A percentile compares a stretch with the other conserved stretches of the same genome.
These are phyloP conservation scores for Fusarium sp. DNA, from an alignment of 2,329 filamentous ascomycete genomes.

Conservation along the genomic window DNA sequence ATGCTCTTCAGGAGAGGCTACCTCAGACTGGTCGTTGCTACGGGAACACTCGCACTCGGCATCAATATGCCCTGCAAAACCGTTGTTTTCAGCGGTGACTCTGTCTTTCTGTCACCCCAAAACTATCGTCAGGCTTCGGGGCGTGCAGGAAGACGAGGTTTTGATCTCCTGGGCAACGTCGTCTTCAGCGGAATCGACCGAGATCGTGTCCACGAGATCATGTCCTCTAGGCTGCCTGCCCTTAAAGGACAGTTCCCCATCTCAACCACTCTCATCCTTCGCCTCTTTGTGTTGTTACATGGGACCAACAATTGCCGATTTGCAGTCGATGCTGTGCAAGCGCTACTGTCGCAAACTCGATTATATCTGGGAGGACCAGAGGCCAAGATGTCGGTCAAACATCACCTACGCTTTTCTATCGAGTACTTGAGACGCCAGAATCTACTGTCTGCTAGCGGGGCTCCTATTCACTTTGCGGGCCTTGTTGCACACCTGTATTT, in stretches of 20 bases:
- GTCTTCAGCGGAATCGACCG: constrained; percentile 77
- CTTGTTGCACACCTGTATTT: constrained; percentile 80
- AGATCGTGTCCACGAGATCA: constrained; percentile 73
- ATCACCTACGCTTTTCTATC: constrained; percentile 84
- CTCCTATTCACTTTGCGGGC: constrained; percentile 78
- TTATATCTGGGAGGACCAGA: constrained; percentile 78
- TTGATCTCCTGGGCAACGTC: constrained; percentile 84
- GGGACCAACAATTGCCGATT: constrained; percentile 73
- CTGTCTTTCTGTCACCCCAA: constrained; percentile 77
- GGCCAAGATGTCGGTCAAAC: constrained; percentile 76
- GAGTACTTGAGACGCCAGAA: constrained; percentile 80
- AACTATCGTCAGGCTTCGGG: constrained; percentile 83
- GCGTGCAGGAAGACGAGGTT: constrained; percentile 82
- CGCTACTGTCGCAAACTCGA: constrained; percentile 76
- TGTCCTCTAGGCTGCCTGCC: constrained; percentile 79
- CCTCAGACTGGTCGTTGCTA: constrained; percentile 78
- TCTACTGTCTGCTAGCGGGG: constrained; percentile 70
- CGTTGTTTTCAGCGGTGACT: constrained; percentile 81
- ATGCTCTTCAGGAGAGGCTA: constrained; percentile 81
- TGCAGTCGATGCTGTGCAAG: constrained; percentile 71
- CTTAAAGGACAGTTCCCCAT: constrained; percentile 83
- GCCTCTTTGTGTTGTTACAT: constrained; percentile 75
- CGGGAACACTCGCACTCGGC: constrained; percentile 80
- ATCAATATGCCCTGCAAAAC: constrained; percentile 90
- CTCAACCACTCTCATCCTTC: constrained; percentile 77